Percentiles rank a stretch among this genome's conserved stretches.
Conservation (phyloP, 345 rosid species). For the Bretschneidera sinensis region DNA sequence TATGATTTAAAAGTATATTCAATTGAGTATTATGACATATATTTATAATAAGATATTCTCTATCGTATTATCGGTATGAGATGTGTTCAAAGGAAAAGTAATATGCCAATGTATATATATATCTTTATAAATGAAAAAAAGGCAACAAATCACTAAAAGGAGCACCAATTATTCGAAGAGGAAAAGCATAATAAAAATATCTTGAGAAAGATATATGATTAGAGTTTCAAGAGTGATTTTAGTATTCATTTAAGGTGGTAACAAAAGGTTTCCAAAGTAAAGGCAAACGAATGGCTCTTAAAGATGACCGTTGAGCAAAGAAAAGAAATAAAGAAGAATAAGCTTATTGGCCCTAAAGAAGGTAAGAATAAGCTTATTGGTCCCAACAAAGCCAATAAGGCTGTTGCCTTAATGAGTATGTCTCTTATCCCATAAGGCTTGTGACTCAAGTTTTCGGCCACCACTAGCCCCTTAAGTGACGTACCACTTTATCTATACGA, state of each 20-base stretch:
- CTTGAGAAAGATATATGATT: slow-evolving; percentile 29
- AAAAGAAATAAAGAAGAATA: slow-evolving; percentile 8
- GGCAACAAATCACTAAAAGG: no score
- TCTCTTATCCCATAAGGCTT: slow-evolving; percentile 26
- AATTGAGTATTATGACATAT: no score
- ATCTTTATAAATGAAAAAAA: no score
- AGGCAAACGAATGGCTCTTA: slow-evolving; percentile 17
- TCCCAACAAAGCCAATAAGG: slow-evolving; percentile 18
- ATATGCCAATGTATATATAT: no score
- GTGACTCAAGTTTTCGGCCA: slow-evolving; percentile 17
- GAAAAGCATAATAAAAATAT: slow-evolving; percentile 22
- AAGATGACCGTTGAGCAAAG: slow-evolving; percentile 3
- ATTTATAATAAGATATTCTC: no score
- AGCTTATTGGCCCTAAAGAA: slow-evolving; percentile 12
- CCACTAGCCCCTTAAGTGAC: not conserved
- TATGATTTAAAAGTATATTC: no score
- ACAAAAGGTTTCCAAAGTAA: slow-evolving; percentile 32
- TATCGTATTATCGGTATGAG: no score
- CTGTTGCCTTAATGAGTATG: slow-evolving; percentile 32
- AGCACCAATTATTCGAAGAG: slow-evolving; percentile 21
- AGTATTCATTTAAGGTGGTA: slow-evolving; percentile 19
- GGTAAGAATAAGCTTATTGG: slow-evolving; percentile 9
- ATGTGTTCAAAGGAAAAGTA: no score
- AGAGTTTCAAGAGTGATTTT: slow-evolving; percentile 22
- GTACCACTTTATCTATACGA: no score